Percentiles rank a stretch among this genome's conserved stretches.
Conservation (phyloP, 805 yeast genomes). For the Pichia sporocuriosa region DNA sequence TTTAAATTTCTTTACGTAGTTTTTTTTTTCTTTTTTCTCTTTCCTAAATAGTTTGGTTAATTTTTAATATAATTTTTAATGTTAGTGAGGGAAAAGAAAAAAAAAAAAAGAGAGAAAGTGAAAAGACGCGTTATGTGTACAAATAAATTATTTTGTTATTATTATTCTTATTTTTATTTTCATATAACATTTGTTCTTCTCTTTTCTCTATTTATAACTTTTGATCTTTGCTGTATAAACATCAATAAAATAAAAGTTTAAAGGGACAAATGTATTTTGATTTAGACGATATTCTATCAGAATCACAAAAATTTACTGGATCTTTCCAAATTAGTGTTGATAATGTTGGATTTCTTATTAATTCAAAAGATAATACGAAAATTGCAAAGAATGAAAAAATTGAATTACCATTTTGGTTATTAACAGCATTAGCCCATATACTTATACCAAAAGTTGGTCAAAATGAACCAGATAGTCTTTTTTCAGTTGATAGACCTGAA, state of each 20-base stretch:
- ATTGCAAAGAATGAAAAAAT: conserved; percentile 53
- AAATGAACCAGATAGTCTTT: conserved; percentile 29
- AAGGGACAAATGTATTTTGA: conserved; percentile 49
- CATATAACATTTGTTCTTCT: too few species aligned
- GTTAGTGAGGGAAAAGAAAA: too few species aligned
- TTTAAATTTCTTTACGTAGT: not conserved
- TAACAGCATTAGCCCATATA: conserved; percentile 26
- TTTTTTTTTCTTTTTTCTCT: not conserved
- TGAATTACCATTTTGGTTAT: conserved; percentile 86
- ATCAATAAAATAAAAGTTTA: too few species aligned
- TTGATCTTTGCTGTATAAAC: too few species aligned
- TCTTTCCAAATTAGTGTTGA: conserved; percentile 6
- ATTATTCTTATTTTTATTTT: too few species aligned
- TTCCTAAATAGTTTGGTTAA: too few species aligned
- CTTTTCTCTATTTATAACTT: too few species aligned
- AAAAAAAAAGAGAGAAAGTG: too few species aligned
- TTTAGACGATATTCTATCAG: conserved; percentile 69
- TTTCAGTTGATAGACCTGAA: conserved; percentile 65
- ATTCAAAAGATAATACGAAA: conserved; percentile 57
- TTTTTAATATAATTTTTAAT: too few species aligned
- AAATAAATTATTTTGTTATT: too few species aligned
- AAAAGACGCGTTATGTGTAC: too few species aligned
- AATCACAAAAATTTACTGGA: conserved; percentile 34
- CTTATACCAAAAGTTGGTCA: not conserved
- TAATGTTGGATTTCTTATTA: conserved; percentile 82